These are phyloP conservation scores for Sporodiniella umbellata DNA, from an alignment of 371 early-diverging fungal species.

Conservation along the genomic window DNA sequence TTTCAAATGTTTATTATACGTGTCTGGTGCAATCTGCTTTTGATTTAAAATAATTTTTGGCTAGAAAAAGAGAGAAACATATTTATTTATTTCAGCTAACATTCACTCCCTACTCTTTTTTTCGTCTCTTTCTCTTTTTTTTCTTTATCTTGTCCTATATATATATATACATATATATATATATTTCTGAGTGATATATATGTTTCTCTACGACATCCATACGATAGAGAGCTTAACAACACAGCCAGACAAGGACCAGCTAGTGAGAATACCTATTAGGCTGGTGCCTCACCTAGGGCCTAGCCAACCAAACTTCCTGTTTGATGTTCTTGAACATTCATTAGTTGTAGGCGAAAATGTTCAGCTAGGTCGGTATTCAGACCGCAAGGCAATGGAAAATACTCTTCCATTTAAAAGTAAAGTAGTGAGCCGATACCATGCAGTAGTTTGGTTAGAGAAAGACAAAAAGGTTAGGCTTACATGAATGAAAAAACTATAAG, in stretches of 20 bases:
- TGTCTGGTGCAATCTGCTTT: too few relatives aligned
- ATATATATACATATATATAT: too few relatives aligned
- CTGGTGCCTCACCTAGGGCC: conserved; percentile 69
- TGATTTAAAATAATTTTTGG: too few relatives aligned
- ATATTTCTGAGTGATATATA: too few relatives aligned
- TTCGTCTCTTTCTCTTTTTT: too few relatives aligned
- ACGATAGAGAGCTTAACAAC: conserved; percentile 7
- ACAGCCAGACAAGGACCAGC: too few relatives aligned
- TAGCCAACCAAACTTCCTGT: conserved; percentile 62
- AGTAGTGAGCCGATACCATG: conserved; percentile 78
- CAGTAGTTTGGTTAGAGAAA: conserved; percentile 68
- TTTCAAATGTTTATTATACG: too few relatives aligned
- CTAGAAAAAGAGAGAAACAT: too few relatives aligned
- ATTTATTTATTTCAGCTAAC: too few relatives aligned
- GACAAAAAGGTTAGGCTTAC: conserved; percentile 28
- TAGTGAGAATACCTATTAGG: conserved; percentile 5
- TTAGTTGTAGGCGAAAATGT: conserved; percentile 55
- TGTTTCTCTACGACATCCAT: conserved; percentile 5
- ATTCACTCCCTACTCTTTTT: too few relatives aligned
- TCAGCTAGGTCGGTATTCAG: conserved; percentile 76
- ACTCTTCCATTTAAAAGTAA: conserved; percentile 76
- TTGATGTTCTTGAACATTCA: conserved; percentile 74
- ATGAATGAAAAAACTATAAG: conserved; percentile 13
- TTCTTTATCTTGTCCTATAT: too few relatives aligned
- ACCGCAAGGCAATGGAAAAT: conserved; percentile 58